phyloP scores from a whole-genome alignment of 768 basidiomycete genomes.

The Suillus cothurnatus region DNA sequence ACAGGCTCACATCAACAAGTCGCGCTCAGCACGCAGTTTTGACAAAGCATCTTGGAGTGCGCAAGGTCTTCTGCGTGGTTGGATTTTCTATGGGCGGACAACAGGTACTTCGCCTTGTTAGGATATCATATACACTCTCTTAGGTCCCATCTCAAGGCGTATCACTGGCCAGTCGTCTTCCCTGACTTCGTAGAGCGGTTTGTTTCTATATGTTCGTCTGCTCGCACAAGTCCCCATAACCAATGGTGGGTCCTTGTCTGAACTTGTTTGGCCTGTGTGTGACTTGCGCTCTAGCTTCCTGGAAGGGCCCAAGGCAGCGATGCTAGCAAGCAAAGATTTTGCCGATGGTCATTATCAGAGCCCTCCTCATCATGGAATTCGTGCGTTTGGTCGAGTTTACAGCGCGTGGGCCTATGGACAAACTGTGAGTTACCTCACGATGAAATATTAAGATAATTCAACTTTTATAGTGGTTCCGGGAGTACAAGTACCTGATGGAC shows the following conservation, averaged over 20 bases:
- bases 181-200: constrained; percentile 57
- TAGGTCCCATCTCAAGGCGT: constrained; percentile 38
- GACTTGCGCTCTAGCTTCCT: constrained; percentile 46
- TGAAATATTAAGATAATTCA: neutral
- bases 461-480: constrained; percentile 52
- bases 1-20: constrained; percentile 27
- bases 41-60: constrained; percentile 46
- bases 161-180: constrained; percentile 60
- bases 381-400: constrained; percentile 60
- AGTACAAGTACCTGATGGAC: constrained; percentile 44
- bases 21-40: constrained; percentile 58
- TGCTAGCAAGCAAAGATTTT: constrained; percentile 57
- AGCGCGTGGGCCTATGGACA: constrained; percentile 64
- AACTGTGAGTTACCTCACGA: constrained; percentile 38
- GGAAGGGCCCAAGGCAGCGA: constrained; percentile 59
- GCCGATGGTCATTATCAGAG: constrained; percentile 53
- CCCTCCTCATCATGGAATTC: constrained; percentile 49
- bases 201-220: constrained; percentile 51
- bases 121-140: constrained; percentile 21
- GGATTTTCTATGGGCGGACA: constrained; percentile 67
- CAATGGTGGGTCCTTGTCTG: constrained; percentile 41
- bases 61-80: constrained; percentile 46
- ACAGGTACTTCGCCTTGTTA: constrained; percentile 32
- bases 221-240: constrained; percentile 57
- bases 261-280: neutral